A percentile compares a stretch with the other conserved stretches of the same genome.
These are phyloP conservation scores for Venturia nashicola DNA, from an alignment of 2,329 filamentous ascomycete genomes.

Conservation along the genomic window DNA sequence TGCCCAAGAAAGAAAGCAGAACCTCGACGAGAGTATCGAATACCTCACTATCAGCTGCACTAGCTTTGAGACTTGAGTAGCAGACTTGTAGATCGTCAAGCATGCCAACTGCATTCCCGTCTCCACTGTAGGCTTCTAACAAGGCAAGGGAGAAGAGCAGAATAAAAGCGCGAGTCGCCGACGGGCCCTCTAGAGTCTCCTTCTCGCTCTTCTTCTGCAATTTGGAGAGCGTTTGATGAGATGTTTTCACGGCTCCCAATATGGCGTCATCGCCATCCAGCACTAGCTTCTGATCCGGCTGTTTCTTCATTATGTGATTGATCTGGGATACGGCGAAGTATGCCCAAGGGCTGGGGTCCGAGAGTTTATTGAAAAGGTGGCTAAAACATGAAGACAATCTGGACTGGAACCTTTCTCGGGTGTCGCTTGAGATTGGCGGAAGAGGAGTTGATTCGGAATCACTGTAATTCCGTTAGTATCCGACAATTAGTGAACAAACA, in stretches of 20 bases:
- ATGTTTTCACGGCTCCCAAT: constrained; percentile 22
- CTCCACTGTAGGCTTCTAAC: constrained; percentile 81
- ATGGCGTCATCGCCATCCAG: constrained; percentile 35
- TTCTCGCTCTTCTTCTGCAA: constrained; percentile 15
- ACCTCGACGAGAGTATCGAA: constrained; percentile 69
- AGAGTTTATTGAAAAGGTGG: constrained; percentile 27
- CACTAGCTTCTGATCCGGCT: constrained; percentile 15
- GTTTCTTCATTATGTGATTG: constrained; percentile 14
- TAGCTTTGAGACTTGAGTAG: constrained; percentile 45
- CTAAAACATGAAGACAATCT: constrained; percentile 43
- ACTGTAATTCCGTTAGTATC: background rate
- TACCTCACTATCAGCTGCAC: constrained; percentile 17
- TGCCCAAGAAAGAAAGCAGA: constrained; percentile 76
- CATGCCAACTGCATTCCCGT: constrained; percentile 72
- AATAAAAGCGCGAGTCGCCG: constrained; percentile 52
- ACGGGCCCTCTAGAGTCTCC: constrained; percentile 23
- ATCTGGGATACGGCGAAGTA: background rate
- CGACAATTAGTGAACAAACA: background rate
- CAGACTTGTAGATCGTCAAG: constrained; percentile 71
- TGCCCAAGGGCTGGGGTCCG: constrained; percentile 6
- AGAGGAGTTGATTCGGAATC: constrained; percentile 17
- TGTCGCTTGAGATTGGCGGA: constrained; percentile 34
- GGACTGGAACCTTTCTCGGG: constrained; percentile 39
- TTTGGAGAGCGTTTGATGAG: constrained; percentile 17
- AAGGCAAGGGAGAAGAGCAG: constrained; percentile 76